Conservation (phyloP, 768 basidiomycete genomes). For the Terana coerulea region DNA sequence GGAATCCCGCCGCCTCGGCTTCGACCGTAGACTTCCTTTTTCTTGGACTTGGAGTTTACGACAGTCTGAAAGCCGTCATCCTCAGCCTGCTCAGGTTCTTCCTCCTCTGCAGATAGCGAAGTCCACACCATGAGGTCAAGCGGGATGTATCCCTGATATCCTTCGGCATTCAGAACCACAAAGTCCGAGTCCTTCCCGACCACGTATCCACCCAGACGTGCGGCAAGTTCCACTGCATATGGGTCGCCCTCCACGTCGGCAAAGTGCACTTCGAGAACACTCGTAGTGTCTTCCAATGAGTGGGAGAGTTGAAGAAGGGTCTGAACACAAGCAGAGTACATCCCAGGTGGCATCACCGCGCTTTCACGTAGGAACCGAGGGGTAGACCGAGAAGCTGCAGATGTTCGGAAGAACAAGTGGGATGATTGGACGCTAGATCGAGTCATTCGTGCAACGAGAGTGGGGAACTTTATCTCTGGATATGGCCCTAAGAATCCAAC, state of each 20-base stretch:
- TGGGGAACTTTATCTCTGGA: slow-evolving; percentile 71
- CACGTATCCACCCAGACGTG: slow-evolving; percentile 67
- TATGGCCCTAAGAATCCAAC: slow-evolving; percentile 49
- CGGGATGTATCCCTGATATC: slow-evolving; percentile 75
- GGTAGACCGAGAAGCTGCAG: slow-evolving; percentile 54
- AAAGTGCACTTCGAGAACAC: slow-evolving; percentile 55
- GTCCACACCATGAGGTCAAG: slow-evolving; percentile 75
- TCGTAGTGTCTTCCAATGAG: slow-evolving; percentile 11
- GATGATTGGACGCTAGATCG: slow-evolving; percentile 58
- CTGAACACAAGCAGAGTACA: slow-evolving; percentile 53
- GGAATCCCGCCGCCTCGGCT: slow-evolving; percentile 3
- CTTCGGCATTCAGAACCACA: slow-evolving; percentile 70
- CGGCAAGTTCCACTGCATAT: slow-evolving; percentile 81
- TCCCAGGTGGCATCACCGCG: slow-evolving; percentile 71
- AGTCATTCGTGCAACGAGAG: slow-evolving; percentile 53
- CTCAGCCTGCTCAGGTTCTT: slow-evolving; percentile 29
- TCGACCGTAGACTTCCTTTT: slow-evolving; percentile 27
- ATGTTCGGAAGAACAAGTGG: slow-evolving; percentile 80
- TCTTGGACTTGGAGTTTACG: slow-evolving; percentile 47
- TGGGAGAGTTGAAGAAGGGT: slow-evolving; percentile 38
- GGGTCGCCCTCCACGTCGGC: slow-evolving; percentile 84
- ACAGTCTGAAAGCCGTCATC: slow-evolving; percentile 61
- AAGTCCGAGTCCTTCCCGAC: slow-evolving; percentile 82
- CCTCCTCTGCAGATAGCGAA: slow-evolving; percentile 21
- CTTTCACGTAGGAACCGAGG: slow-evolving; percentile 69